Evolutionary conservation across 257 asterid genomes (phyloP).

Genomic region (Lycium barbarum): DNA sequence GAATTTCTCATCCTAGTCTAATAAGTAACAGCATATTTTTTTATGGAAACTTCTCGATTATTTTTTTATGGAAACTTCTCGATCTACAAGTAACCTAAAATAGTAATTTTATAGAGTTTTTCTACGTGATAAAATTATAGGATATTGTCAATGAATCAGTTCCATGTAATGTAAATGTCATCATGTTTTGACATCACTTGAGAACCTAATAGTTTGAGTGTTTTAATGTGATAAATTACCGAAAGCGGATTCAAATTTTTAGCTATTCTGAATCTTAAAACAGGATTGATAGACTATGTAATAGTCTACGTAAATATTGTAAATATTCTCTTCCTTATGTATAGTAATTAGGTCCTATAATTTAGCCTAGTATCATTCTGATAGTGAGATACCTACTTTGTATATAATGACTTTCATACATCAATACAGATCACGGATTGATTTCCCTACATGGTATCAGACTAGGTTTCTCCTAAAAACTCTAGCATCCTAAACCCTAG

Average conservation of each 20-base stretch:
- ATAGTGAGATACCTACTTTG: no score
- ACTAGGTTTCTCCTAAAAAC: no score
- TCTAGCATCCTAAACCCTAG: no score
- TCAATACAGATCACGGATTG: no score
- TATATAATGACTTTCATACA: no score
- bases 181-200: background rate
- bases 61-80: background rate
- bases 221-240: background rate
- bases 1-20: background rate
- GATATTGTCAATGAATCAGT: background rate
- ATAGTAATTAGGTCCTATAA: no score
- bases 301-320: no score
- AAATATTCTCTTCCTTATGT: no score
- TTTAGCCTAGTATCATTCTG: no score
- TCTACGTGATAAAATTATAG: background rate
- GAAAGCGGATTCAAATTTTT: background rate
- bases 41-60: background rate
- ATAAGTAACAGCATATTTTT: background rate
- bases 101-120: background rate
- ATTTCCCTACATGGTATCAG: no score
- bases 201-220: background rate
- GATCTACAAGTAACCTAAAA: background rate
- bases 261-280: background rate
- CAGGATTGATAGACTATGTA: no score
- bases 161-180: background rate